Percentiles rank a stretch among this genome's conserved stretches.
phyloP scores from a whole-genome alignment of 169 alveolate species.

The Eimeria necatrix region DNA sequence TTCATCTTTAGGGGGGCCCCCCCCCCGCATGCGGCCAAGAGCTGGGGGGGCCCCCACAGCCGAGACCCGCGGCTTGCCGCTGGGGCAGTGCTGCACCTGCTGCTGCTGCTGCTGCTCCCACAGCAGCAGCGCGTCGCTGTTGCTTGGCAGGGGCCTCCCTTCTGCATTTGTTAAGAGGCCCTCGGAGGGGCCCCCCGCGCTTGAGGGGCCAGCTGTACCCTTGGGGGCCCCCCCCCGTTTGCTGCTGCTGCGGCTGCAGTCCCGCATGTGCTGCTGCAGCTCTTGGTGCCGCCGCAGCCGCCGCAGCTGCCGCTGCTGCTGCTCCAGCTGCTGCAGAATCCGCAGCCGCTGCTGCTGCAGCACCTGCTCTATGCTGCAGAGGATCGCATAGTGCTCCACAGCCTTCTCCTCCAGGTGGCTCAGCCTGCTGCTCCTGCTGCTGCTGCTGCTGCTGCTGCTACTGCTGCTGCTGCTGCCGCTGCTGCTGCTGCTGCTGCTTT shows the following conservation, averaged over 20 bases:
- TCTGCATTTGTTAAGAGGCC: conserved; percentile 29
- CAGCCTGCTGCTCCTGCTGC: conserved; percentile 56
- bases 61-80: conserved; percentile 47
- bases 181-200: neutral
- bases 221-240: neutral
- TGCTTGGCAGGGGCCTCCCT: conserved; percentile 78
- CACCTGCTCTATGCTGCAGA: conserved; percentile 57
- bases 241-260: neutral
- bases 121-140: conserved; percentile 72
- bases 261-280: conserved; percentile 44
- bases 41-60: neutral
- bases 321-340: conserved; percentile 3
- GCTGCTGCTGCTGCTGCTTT: neutral
- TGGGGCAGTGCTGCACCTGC: conserved; percentile 55
- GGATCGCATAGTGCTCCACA: conserved; percentile 67
- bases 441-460: conserved; percentile 58
- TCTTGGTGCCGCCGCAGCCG: conserved; percentile 20
- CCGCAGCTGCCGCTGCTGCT: conserved; percentile 25
- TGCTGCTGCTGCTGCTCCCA: conserved; percentile 78
- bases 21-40: neutral
- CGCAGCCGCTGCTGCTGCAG: conserved; percentile 40
- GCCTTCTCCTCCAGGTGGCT: conserved; percentile 18
- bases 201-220: neutral
- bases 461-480: conserved; percentile 49
- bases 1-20: neutral